Evolutionary conservation across 768 basidiomycete species (phyloP).

Genomic region (Exidia glandulosa): DNA sequence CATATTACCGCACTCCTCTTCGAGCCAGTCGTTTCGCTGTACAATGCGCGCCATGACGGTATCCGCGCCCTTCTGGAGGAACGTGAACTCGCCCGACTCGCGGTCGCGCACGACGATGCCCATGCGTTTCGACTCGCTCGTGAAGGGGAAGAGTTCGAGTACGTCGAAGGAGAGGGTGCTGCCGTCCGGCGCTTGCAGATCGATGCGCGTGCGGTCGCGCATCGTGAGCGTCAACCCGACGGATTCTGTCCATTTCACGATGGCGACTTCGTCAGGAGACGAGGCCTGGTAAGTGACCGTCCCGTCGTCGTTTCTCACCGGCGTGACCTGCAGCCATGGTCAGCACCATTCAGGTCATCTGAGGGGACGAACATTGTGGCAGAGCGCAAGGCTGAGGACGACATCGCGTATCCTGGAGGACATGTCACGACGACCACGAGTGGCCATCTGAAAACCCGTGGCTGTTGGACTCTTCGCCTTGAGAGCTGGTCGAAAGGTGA

Average conservation of each 20-base stretch:
- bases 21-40: constrained; percentile 95
- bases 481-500: not conserved
- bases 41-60: constrained; percentile 97
- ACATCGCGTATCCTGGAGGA: constrained; percentile 87
- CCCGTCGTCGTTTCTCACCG: constrained; percentile 89
- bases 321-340: no score
- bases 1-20: constrained; percentile 98
- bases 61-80: constrained; percentile 95
- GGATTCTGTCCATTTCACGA: constrained; percentile 93
- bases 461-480: constrained; percentile 20
- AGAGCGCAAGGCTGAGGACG: constrained; percentile 84
- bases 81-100: constrained; percentile 63
- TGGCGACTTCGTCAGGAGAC: constrained; percentile 97
- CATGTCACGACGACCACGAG: constrained; percentile 86
- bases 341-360: constrained; percentile 17
- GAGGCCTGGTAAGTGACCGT: constrained; percentile 95
- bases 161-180: constrained; percentile 63
- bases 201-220: constrained; percentile 86
- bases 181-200: constrained; percentile 63
- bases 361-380: constrained; percentile 64
- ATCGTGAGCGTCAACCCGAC: constrained; percentile 82
- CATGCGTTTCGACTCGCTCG: constrained; percentile 98
- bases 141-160: constrained; percentile 94
- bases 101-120: constrained; percentile 85
- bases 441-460: constrained; percentile 75